Evolutionary conservation across 768 basidiomycete species (phyloP), one percentile per base, ranked within the genome.

Genomic region (Kwoniella europaea): DNA sequence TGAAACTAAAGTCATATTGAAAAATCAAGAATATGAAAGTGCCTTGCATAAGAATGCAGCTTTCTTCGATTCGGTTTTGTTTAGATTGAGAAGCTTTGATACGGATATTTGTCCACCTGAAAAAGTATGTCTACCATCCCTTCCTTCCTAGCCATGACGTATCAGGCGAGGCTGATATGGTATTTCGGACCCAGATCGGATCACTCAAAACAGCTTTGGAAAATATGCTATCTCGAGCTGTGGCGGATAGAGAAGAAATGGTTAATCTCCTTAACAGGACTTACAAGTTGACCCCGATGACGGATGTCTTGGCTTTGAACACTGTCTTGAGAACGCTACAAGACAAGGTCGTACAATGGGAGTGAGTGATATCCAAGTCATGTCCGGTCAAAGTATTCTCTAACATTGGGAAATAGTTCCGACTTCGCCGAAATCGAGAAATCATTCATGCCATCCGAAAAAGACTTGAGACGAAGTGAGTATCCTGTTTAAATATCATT

Each of bases 331-430:
- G 91, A 0, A 90, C 90, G 70, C 87, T 94, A 57, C 96, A 98
- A 85, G 93, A 96, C 76, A 91, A 91, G 81, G 93, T 96, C 58
- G 93, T 96, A 16, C 92, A 91, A n/a, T 98, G 95, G 92, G 94
- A 99, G 82, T 77, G 62, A 74, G 79, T 78, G 10, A 4, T 9
- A 18, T 20, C 43, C 67, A 16, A n/a, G 12, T 16, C 52, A 60
- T 27, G 22, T 15, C 35, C 18, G 41, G 20, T 24, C 20, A 43
- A 16, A 24, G 42, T 10, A 29, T 50, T 6, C 35, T 56, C 7
- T 41, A 29, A 18, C 18, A 15, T 13, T 35, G 6, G 35, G 35
- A 35, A 35, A 35, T 44, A 80, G 79, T 54, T 88, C 88, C 71
- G 94, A 98, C 79, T 94, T 96, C 74, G 91, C 93, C 75, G 88